A percentile compares a stretch with the other conserved stretches of the same genome.
Evolutionary conservation across 768 basidiomycete genomes (phyloP).

Genomic region (Suillus alpinus): DNA sequence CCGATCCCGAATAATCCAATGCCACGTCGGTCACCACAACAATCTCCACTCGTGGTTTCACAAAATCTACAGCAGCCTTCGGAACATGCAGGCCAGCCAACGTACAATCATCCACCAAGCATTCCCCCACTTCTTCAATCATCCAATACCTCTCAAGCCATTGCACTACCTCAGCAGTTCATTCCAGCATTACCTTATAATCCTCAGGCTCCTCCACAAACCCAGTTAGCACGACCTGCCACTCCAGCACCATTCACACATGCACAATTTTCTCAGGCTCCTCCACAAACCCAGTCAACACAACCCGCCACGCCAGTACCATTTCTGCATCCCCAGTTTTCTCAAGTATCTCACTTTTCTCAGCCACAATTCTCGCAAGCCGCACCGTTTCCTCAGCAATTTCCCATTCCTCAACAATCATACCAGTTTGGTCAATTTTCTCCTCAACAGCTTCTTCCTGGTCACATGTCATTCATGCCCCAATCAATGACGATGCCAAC

Average conservation of each 20-base stretch:
- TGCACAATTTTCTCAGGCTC: conserved; percentile 10
- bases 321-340: conserved; percentile 9
- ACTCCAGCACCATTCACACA: background rate
- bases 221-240: conserved; percentile 17
- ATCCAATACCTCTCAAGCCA: conserved; percentile 6
- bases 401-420: conserved; percentile 10
- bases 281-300: conserved; percentile 17
- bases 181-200: conserved; percentile 12
- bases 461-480: background rate
- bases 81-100: background rate
- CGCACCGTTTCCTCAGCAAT: conserved; percentile 15
- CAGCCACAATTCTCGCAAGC: conserved; percentile 18
- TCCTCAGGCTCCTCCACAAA: conserved; percentile 9
- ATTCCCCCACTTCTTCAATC: background rate
- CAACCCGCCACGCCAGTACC: conserved; percentile 5
- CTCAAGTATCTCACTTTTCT: conserved; percentile 15
- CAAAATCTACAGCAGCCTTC: conserved; percentile 1
- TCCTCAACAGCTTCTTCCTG: background rate
- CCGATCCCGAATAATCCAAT: background rate
- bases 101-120: conserved; percentile 7
- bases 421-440: background rate
- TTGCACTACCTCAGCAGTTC: conserved; percentile 9
- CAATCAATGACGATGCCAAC: background rate
- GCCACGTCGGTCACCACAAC: background rate
- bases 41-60: background rate